Percentiles rank a stretch among this genome's conserved stretches.
Evolutionary conservation across 495 filamentous ascomycete genomes (phyloP).

Genomic region (Venustampulla echinocandica): DNA sequence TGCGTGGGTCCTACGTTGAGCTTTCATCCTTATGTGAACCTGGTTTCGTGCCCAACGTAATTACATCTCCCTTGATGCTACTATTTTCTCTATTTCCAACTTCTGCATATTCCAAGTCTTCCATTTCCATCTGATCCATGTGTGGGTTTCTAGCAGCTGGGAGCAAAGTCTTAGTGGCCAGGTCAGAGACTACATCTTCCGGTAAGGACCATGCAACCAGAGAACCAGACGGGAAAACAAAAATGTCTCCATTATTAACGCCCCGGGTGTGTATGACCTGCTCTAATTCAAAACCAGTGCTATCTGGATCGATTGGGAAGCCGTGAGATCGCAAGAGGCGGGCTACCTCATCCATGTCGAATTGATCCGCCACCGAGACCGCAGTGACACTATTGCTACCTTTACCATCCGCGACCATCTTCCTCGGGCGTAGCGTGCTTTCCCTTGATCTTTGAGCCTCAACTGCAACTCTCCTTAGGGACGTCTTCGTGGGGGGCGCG

Average conservation of each 20-base stretch:
- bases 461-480: conserved; percentile 48
- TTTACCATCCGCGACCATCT: conserved; percentile 17
- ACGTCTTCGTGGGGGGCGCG: conserved; percentile 43
- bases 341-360: conserved; percentile 64
- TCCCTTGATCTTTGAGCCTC: conserved; percentile 52
- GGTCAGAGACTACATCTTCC: conserved; percentile 54
- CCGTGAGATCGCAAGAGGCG: conserved; percentile 64
- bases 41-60: conserved; percentile 71
- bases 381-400: conserved; percentile 60
- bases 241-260: conserved; percentile 66
- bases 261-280: conserved; percentile 51
- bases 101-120: conserved; percentile 81
- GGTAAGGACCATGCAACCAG: conserved; percentile 84
- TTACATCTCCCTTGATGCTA: conserved; percentile 78
- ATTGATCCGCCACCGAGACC: conserved; percentile 78
- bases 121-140: conserved; percentile 61
- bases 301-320: conserved; percentile 53
- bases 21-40: conserved; percentile 20
- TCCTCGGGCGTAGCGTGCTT: conserved; percentile 1
- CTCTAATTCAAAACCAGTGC: conserved; percentile 47
- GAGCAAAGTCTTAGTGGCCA: conserved; percentile 65
- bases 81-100: conserved; percentile 68
- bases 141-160: conserved; percentile 71
- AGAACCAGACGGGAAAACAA: conserved; percentile 96
- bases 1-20: not conserved